Evolutionary conservation across 169 alveolate species (phyloP), one percentile per base, ranked within the genome.

Genomic region (Plasmodium falciparum): DNA sequence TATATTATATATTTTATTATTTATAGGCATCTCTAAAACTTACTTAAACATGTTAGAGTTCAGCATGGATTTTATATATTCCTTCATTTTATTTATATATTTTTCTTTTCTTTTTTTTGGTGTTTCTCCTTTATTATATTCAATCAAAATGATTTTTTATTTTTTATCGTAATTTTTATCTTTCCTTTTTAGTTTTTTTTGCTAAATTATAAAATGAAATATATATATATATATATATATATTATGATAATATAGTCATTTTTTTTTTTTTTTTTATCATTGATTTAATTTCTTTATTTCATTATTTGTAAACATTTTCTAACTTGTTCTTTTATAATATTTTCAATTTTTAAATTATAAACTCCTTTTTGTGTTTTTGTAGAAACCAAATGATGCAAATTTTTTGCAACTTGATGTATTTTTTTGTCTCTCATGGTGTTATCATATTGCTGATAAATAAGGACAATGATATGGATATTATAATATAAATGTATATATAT

Each of bases 21-120:
- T 58, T 72, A 43, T 74, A 80, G 90, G 90, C 90, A 80, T 15
- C 90, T n/a, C 80, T 80, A 43, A 80, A 80, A 52, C 90, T 67
- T 29, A 54, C 83, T 1, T 80, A 80, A 69, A 24, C 11, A 20
- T 15, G 7, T 33, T 54, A 13, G 22, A 29, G 22, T 52, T 12
- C 47, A 7, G 24, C 65, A 20, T 70, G 22, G 39, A 13, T 72
- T 65, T 39, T 33, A 50, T 61, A 17, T 52, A 22, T 50, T 72
- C 56, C 69, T 72, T 29, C 12, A 50, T 49, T 54, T 72, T 8
- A 20, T 33, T 63, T 45, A 20, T 50, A 63, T 47, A n/a, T 29
- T 39, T 26, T 43, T 24, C 54, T 62, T 61, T n/a, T 63, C 20
- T 62, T 75, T 75, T 22, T 24, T 43, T 15, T 50, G 5, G 22